A percentile compares a stretch with the other conserved stretches of the same genome.
phyloP scores from a whole-genome alignment of 192 early-diverging fungal species.

The Backusella westeae region DNA sequence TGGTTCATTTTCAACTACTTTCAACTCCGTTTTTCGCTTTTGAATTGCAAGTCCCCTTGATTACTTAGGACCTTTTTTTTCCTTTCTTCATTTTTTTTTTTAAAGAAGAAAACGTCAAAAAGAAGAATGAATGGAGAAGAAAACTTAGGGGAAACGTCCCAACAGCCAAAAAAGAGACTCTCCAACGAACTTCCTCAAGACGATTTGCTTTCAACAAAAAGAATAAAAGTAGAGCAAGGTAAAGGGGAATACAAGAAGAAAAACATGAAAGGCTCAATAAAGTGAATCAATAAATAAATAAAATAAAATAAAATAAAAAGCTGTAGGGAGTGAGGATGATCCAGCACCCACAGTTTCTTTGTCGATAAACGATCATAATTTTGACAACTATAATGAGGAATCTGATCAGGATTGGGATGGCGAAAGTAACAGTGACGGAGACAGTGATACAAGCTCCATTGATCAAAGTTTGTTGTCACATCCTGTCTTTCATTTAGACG shows the following conservation, averaged over 20 bases:
- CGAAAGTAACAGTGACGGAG: constrained; percentile 9
- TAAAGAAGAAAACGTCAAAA: background rate
- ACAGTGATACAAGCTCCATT: constrained; percentile 5
- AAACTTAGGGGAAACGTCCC: background rate
- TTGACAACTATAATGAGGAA: constrained; percentile 39
- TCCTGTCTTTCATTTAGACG: constrained; percentile 21
- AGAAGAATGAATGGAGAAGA: background rate
- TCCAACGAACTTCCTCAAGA: background rate
- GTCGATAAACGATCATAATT: constrained; percentile 17
- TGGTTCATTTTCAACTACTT: no score
- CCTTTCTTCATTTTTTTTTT: background rate
- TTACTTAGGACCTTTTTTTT: background rate
- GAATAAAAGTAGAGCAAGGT: background rate
- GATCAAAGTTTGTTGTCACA: constrained; percentile 13
- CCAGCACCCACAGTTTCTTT: constrained; percentile 1
- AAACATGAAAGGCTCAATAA: background rate
- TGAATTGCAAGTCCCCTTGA: no score
- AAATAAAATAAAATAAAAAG: background rate
- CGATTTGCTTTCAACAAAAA: background rate
- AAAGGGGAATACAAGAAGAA: background rate
- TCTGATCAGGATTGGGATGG: constrained; percentile 34
- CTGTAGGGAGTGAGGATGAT: constrained; percentile 2
- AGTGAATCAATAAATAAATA: no score
- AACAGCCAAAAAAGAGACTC: background rate
- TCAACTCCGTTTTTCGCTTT: no score